These are phyloP conservation scores for Immersiella caudata DNA, from an alignment of 495 filamentous ascomycete genomes.

Conservation along the genomic window DNA sequence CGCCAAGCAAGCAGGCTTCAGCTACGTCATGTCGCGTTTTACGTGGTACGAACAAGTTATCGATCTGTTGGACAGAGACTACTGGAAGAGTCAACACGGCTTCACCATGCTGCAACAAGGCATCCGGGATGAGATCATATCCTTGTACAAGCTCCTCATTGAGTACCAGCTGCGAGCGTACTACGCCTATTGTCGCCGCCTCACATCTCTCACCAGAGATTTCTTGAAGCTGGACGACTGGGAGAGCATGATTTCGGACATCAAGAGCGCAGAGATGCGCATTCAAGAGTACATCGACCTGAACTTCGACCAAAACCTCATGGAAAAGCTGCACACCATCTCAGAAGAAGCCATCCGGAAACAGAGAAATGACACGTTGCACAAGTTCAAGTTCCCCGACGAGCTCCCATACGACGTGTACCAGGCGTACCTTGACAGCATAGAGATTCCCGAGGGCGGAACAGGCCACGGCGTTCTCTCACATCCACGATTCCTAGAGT, in stretches of 20 bases:
- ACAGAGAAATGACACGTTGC: conserved; percentile 22
- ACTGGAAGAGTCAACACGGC: conserved; percentile 28
- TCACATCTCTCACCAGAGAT: conserved; percentile 22
- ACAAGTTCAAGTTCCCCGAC: conserved; percentile 33
- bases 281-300: conserved; percentile 29
- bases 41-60: conserved; percentile 29
- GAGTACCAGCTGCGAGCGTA: conserved; percentile 30
- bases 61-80: conserved; percentile 26
- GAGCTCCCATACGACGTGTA: conserved; percentile 31
- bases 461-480: conserved; percentile 22
- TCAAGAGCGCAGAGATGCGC: conserved; percentile 23
- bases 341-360: conserved; percentile 28
- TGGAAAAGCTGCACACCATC: conserved; percentile 29
- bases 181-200: conserved; percentile 27
- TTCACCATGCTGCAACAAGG: conserved; percentile 15
- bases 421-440: conserved; percentile 31
- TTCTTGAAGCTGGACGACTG: conserved; percentile 33
- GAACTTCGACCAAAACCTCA: conserved; percentile 27
- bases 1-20: conserved; percentile 26
- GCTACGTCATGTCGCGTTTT: conserved; percentile 32
- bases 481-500: conserved; percentile 24
- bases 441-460: conserved; percentile 22
- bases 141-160: conserved; percentile 28
- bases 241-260: conserved; percentile 23
- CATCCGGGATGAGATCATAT: conserved; percentile 23